Base-by-base conservation (phyloP, 352 stramenopile genomes). In the Phytophthora pisi region DNA sequence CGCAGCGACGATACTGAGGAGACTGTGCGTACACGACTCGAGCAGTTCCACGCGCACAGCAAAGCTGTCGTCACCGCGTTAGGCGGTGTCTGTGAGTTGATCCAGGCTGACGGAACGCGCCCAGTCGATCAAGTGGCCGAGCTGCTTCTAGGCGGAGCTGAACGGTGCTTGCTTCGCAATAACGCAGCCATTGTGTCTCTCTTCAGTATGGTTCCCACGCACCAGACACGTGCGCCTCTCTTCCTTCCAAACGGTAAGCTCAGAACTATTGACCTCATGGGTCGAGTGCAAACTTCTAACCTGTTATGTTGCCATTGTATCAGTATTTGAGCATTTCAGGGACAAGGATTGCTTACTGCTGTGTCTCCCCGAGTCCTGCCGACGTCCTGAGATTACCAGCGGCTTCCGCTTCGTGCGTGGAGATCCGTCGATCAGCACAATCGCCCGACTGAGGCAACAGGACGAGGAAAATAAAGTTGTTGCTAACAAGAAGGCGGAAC, bases 1-100 rank as follows among this genome's bases (percentile, higher is more conserved):
- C 70, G 83, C 2, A 95, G 77, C 50, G 94, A 98, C 70, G 94
- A 98, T 73, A 98, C 83, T 0, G 85, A 88, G 15, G 91, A 97
- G 62, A 98, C 95, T 24, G 82, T 98, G 4, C 90, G 86, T 38
- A 88, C 95, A 38, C 73, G 92, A 42, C 74, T 98, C 4, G 68
- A 96, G 52, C 84, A 89, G 45, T 98, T 96, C 61, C 86, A 97
- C 68, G 70, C 70, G 6, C 86, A 91, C 60, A 89, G 81, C 50
- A 71, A 81, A 24, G 68, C 84, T 30, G 75, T 92, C 1, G 64
- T 80, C 23, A 56, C 28, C 0, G 60, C 71, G 38, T 75, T 92
- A 3, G 61, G 59, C 8, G 76, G 71, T 9, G 70, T 72, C 10
- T 88, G 81, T 51, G 76, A 87, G 34, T 55, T 92, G 18, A 60